Percentiles rank a stretch among this genome's conserved stretches.
phyloP scores from a whole-genome alignment of 148 eudicot species.

The Arctostaphylos glauca region DNA sequence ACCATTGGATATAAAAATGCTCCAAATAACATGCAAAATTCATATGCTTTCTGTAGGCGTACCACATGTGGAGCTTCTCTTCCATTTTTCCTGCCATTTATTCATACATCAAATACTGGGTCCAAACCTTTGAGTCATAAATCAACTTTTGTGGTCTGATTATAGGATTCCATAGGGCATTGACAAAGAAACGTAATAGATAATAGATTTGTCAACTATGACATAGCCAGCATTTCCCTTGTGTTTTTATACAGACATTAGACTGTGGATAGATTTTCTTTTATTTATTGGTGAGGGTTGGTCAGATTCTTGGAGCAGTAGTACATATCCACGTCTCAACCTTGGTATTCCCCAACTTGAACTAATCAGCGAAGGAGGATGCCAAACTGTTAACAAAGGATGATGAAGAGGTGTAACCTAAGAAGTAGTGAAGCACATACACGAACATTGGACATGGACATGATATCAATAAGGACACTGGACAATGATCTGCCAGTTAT shows the following conservation, averaged over 20 bases:
- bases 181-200: neutral
- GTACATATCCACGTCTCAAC: neutral
- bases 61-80: conserved; percentile 1
- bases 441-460: neutral
- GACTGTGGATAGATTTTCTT: neutral
- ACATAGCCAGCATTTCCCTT: neutral
- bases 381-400: neutral
- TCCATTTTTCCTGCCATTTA: neutral
- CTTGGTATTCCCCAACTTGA: neutral
- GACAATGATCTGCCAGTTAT: neutral
- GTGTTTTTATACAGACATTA: neutral
- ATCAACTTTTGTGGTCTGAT: neutral
- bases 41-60: neutral
- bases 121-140: neutral
- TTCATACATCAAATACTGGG: neutral
- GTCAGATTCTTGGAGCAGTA: neutral
- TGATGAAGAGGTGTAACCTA: neutral
- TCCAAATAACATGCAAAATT: neutral
- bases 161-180: neutral
- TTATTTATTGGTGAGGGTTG: neutral
- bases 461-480: neutral
- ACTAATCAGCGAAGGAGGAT: neutral
- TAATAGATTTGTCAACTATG: neutral
- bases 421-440: neutral
- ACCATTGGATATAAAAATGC: neutral